phyloP scores from a whole-genome alignment of 2,329 filamentous ascomycete species.

The Fusarium pseudocircinatum region DNA sequence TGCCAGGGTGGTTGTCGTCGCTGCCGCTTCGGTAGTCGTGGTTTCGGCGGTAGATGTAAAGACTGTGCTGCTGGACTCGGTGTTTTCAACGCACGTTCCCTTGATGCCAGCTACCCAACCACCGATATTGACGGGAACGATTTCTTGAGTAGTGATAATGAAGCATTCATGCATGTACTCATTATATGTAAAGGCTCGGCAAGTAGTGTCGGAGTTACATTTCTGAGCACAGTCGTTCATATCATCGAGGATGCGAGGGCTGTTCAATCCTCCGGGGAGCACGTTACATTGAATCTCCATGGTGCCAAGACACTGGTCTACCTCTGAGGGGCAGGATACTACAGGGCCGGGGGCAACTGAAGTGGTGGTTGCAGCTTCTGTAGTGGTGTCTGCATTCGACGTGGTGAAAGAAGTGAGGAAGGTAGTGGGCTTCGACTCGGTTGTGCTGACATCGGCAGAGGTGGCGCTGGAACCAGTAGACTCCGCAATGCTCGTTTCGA shows the following conservation, averaged over 20 bases:
- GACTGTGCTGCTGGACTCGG: not conserved
- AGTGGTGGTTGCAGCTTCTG: not conserved
- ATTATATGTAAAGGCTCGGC: not conserved
- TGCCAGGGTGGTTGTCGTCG: not conserved
- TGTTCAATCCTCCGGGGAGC: accelerated
- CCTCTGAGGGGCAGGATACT: not conserved
- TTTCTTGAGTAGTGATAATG: not conserved
- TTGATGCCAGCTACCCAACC: not conserved
- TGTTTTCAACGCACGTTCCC: accelerated
- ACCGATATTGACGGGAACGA: accelerated
- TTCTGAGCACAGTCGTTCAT: not conserved
- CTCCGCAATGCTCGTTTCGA: not conserved
- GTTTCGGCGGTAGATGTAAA: not conserved
- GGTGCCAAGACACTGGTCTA: not conserved
- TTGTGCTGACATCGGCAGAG: not conserved
- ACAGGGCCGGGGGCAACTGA: accelerated
- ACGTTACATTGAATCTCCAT: not conserved
- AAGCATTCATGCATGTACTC: accelerated
- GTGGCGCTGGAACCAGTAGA: not conserved
- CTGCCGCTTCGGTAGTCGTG: not conserved
- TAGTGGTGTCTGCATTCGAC: not conserved
- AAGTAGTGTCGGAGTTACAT: not conserved
- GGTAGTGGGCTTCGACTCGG: not conserved
- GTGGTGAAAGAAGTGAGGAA: not conserved
- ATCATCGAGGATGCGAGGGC: accelerated